These are phyloP conservation scores for Trichoderma arundinaceum DNA, from an alignment of 2,329 filamentous ascomycete species.

Conservation along the genomic window DNA sequence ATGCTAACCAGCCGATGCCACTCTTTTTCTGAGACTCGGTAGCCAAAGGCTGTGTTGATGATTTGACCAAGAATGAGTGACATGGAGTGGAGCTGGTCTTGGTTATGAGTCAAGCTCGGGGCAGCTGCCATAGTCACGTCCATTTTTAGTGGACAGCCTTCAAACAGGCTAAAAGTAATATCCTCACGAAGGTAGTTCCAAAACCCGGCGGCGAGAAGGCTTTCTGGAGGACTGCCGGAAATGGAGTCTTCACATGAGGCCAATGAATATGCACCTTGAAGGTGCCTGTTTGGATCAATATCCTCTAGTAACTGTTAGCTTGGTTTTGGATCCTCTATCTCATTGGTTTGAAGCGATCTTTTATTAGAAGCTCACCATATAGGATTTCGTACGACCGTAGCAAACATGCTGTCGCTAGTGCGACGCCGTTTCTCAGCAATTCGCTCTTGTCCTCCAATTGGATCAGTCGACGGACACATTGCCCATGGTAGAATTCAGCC, in stretches of 20 bases:
- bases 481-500: conserved; percentile 49
- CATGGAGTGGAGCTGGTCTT: conserved; percentile 48
- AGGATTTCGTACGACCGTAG: conserved; percentile 57
- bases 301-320: conserved; percentile 38
- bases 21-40: conserved; percentile 2
- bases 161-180: conserved; percentile 59
- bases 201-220: conserved; percentile 50
- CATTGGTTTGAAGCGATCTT: neutral
- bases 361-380: conserved; percentile 42
- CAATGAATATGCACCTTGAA: conserved; percentile 55
- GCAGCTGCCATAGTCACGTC: conserved; percentile 38
- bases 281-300: conserved; percentile 51
- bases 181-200: conserved; percentile 60
- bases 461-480: conserved; percentile 50
- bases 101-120: conserved; percentile 32
- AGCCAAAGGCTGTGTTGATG: conserved; percentile 48
- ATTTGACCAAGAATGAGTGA: conserved; percentile 51
- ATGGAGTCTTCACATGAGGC: conserved; percentile 41
- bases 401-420: conserved; percentile 54
- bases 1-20: conserved; percentile 38
- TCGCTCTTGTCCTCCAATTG: conserved; percentile 42
- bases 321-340: neutral
- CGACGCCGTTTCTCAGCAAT: conserved; percentile 46
- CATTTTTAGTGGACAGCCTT: conserved; percentile 50
- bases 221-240: conserved; percentile 36